phyloP scores from a whole-genome alignment of 2,329 filamentous ascomycete species.

The Beauveria asiatica region DNA sequence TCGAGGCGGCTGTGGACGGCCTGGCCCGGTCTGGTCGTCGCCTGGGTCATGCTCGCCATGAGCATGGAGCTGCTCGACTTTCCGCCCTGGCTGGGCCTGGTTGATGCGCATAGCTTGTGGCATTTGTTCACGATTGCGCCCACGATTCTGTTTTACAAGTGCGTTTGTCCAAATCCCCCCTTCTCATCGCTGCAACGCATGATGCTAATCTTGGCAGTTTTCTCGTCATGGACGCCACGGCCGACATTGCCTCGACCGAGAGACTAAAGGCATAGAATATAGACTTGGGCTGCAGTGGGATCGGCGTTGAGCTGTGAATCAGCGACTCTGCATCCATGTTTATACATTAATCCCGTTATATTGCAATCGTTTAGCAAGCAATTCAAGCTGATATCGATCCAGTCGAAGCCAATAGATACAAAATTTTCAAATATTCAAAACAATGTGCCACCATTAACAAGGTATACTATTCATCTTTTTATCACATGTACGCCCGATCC shows the following conservation, averaged over 20 bases:
- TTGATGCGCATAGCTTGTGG: slow-evolving; percentile 95
- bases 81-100: slow-evolving; percentile 66
- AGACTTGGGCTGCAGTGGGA: neutral
- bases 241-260: slow-evolving; percentile 63
- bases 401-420: neutral
- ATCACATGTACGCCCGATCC: neutral
- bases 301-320: neutral
- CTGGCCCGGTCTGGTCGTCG: slow-evolving; percentile 85
- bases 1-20: slow-evolving; percentile 70
- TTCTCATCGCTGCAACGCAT: neutral
- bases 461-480: slow-evolving; percentile 1
- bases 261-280: slow-evolving; percentile 57
- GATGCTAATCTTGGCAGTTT: slow-evolving; percentile 51
- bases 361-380: neutral
- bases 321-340: neutral
- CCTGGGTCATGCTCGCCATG: slow-evolving; percentile 90
- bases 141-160: slow-evolving; percentile 91
- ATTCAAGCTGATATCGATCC: neutral
- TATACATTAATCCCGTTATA: neutral
- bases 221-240: slow-evolving; percentile 73
- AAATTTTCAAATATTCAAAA: neutral
- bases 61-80: slow-evolving; percentile 94
- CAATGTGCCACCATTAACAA: neutral
- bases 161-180: slow-evolving; percentile 33
- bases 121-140: slow-evolving; percentile 88